A percentile compares a stretch with the other conserved stretches of the same genome.
phyloP scores from a whole-genome alignment of 345 rosid genomes.

The Citrus cavaleriei region DNA sequence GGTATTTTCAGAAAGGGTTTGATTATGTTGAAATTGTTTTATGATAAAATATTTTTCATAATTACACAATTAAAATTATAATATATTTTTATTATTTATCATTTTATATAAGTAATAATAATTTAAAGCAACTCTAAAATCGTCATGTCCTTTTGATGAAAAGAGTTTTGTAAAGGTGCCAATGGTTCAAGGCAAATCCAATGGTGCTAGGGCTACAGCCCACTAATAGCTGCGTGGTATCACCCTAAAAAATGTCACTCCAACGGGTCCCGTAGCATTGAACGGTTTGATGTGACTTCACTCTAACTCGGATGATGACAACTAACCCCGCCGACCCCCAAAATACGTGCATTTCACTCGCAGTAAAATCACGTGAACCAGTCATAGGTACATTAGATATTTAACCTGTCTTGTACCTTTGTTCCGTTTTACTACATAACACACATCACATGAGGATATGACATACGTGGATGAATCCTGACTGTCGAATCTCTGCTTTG shows the following conservation, averaged over 20 bases:
- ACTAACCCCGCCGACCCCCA: background rate
- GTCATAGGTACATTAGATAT: background rate
- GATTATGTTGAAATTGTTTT: no score
- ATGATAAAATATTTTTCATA: no score
- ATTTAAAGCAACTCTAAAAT: no score
- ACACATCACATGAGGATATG: background rate
- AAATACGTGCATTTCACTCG: background rate
- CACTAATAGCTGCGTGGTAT: background rate
- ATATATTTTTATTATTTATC: no score
- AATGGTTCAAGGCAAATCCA: no score
- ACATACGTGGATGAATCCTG: background rate
- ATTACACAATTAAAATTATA: no score
- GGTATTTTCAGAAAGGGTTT: no score
- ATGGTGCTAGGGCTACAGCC: background rate
- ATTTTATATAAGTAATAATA: no score
- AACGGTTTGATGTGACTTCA: background rate
- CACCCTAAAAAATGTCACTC: background rate
- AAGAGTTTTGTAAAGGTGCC: no score
- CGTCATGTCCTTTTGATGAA: no score
- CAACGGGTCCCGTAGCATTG: background rate
- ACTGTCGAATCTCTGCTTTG: background rate
- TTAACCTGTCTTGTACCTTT: background rate
- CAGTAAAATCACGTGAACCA: background rate
- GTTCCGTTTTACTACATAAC: background rate
- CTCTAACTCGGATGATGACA: background rate